phyloP scores from a whole-genome alignment of 352 stramenopile species.

The Aphanomyces cochlioides region DNA sequence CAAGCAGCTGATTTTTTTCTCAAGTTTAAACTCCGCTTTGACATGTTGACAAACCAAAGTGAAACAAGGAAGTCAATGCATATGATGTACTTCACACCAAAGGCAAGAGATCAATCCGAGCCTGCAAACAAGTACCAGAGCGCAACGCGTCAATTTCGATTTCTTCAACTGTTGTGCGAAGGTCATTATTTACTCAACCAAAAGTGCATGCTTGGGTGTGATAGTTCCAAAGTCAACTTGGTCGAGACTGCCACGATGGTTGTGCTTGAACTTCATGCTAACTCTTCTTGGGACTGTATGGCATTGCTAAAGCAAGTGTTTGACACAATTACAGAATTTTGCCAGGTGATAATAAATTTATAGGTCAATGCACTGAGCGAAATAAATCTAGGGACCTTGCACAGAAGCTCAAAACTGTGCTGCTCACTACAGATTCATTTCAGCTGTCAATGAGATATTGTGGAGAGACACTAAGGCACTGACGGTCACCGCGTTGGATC shows the following conservation, averaged over 20 bases:
- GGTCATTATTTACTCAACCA: slow-evolving; percentile 66
- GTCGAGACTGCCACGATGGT: slow-evolving; percentile 65
- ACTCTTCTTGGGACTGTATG: slow-evolving; percentile 48
- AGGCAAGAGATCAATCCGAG: slow-evolving; percentile 34
- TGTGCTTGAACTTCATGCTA: slow-evolving; percentile 57
- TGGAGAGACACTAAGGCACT: slow-evolving; percentile 20
- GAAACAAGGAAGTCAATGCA: slow-evolving; percentile 53
- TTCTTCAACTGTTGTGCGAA: slow-evolving; percentile 68
- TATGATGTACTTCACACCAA: slow-evolving; percentile 44
- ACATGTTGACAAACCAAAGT: slow-evolving; percentile 70
- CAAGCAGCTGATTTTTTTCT: slow-evolving; percentile 47
- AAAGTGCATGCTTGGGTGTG: slow-evolving; percentile 49
- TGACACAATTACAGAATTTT: slow-evolving; percentile 73
- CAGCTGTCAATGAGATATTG: slow-evolving; percentile 62
- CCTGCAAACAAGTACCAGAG: background rate
- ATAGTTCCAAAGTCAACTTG: slow-evolving; percentile 43
- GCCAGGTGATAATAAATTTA: slow-evolving; percentile 37
- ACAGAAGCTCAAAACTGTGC: slow-evolving; percentile 67
- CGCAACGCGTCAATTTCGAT: slow-evolving; percentile 59
- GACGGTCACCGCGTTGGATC: slow-evolving; percentile 20
- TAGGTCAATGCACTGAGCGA: background rate
- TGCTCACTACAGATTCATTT: slow-evolving; percentile 73
- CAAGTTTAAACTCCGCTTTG: slow-evolving; percentile 38
- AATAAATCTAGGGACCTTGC: slow-evolving; percentile 43
- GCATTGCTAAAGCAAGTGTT: slow-evolving; percentile 64